These are phyloP conservation scores for Apiospora phragmitis DNA, from an alignment of 2,329 filamentous ascomycete genomes.

Conservation along the genomic window DNA sequence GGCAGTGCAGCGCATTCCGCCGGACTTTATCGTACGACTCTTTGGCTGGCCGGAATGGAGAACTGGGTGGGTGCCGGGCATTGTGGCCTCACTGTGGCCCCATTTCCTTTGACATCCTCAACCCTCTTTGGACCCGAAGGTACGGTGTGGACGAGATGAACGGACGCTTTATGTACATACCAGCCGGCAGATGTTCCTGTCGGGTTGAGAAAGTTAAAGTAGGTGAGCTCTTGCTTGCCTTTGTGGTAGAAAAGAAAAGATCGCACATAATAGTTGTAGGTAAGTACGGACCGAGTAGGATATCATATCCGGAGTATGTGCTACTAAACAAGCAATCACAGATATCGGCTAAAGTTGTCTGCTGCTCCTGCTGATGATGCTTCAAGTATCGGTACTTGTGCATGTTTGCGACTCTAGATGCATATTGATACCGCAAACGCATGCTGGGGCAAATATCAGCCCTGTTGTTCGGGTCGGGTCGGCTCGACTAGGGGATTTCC, in stretches of 20 bases:
- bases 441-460: neutral
- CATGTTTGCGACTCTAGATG: neutral
- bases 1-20: neutral
- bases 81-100: conserved; percentile 1
- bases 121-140: neutral
- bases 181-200: neutral
- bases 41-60: neutral
- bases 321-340: neutral
- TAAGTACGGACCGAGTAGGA: no score
- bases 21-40: neutral
- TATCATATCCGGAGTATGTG: neutral
- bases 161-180: neutral
- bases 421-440: neutral
- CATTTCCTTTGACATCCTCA: neutral
- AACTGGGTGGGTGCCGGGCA: neutral
- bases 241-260: neutral
- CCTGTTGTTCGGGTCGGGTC: conserved; percentile 6
- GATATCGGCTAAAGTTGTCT: neutral
- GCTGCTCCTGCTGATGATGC: neutral
- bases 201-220: neutral
- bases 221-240: neutral
- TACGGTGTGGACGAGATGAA: neutral
- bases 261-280: no score
- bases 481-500: neutral
- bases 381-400: neutral